Evolutionary conservation across 2,329 filamentous ascomycete species (phyloP), one percentile per base, ranked within the genome.

Genomic region (Microsporum ferrugineum): DNA sequence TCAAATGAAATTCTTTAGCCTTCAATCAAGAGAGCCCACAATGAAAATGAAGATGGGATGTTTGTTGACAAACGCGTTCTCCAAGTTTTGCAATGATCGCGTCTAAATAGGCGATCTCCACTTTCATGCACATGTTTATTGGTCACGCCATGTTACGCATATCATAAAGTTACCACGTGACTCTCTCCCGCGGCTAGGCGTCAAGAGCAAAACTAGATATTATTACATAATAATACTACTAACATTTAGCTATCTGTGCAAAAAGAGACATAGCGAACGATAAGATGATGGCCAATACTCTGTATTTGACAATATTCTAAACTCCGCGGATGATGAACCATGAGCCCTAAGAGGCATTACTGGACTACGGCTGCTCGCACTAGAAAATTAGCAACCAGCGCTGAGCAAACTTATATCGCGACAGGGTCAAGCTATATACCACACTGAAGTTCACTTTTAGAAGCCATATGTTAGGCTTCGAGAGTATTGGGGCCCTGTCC

Each of bases 401-500:
- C 41, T 14, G 5, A 12, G 41, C 7, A 14, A 12, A 45, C 14
- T 45, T 45, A 23, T 45, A n/a, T n/a, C 41, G 14, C 41, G 5
- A 4, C 7, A 23, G 17, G 17, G 41, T 29, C 17, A 49, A 49
- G 45, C 45, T 33, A 45, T 3, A 58, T 39, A n/a, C 10, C 41
- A 43, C 33, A 29, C 56, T 58, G 33, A 58, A 58, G 5, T 34
- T 27, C 33, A 31, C 27, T 17, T 56, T 10, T 51, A 68, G 69
- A n/a, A 62, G 36, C 66, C 68, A 53, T 60, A 58, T 61, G 45
- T 69, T 12, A 64, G 68, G 53, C 68, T 66, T 31, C 65, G 65
- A 62, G 66, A 68, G 59, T 71, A 64, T 57, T 70, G 67, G 67
- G 51, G 29, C 12, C 61, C 60, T 34, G 65, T 66, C 8, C 43